Conservation (phyloP, 2,329 filamentous ascomycete genomes). For the Alternaria sp. region DNA sequence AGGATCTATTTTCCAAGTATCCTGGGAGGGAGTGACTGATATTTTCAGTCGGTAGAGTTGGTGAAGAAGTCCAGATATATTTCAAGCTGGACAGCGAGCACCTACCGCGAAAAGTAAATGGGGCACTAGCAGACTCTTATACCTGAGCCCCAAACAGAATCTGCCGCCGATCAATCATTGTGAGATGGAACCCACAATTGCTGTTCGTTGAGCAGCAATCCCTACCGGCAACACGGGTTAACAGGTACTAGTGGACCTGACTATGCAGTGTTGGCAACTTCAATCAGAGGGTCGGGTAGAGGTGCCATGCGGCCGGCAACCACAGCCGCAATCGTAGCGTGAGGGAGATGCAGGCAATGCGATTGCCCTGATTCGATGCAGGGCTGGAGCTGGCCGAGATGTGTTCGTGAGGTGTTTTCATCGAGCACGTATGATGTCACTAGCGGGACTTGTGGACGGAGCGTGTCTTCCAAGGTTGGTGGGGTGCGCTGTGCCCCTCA, state of each 20-base stretch:
- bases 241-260: conserved; percentile 29
- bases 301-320: conserved; percentile 13
- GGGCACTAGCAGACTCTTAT: conserved; percentile 40
- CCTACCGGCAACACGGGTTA: conserved; percentile 24
- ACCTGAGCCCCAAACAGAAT: conserved; percentile 14
- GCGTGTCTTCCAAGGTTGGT: neutral
- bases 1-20: conserved; percentile 39
- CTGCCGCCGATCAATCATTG: conserved; percentile 10
- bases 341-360: conserved; percentile 8
- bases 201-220: conserved; percentile 27
- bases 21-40: conserved; percentile 11
- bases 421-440: conserved; percentile 22
- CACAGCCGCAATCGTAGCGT: conserved; percentile 17
- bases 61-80: conserved; percentile 34
- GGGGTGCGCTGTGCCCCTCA: conserved; percentile 21
- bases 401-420: neutral
- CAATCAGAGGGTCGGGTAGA: conserved; percentile 19
- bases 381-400: neutral
- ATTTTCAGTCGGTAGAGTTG: conserved; percentile 1
- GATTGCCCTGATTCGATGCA: neutral
- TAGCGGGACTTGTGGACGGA: conserved; percentile 8
- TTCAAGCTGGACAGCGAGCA: conserved; percentile 36
- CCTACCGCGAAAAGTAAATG: conserved; percentile 24
- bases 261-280: conserved; percentile 16
- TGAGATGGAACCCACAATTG: conserved; percentile 36